Evolutionary conservation across 305 asterid genomes (phyloP), one percentile per base, ranked within the genome.

Genomic region (Petunia hybrid): DNA sequence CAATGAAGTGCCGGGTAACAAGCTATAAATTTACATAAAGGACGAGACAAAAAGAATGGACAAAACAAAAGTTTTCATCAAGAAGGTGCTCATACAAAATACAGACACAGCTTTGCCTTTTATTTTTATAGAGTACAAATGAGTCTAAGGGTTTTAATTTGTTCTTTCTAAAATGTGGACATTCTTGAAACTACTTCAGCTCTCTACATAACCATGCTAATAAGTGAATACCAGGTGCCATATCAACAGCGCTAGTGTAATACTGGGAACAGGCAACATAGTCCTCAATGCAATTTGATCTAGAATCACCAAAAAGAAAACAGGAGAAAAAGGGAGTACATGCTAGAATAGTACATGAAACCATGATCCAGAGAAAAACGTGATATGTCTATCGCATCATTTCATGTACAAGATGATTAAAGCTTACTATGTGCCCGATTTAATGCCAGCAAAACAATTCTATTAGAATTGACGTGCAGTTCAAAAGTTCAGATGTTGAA

Each of bases 101-200:
- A 73, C 51, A 51, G 35, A 51, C 35, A 73, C 51, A 51, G 35
- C 36, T 73, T 13, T 73, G 38, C 13, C 14, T 51, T 73, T 13
- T 63, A 71, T 73, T 51, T 73, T 13, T 63, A 71, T 73, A 36
- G 40, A 51, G 12, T 73, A 36, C 63, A 73, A 46, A 73, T 51
- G 46, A 12, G 8, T 73, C 78, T 73, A 7, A 31, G 35, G 51
- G 14, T 5, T 22, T 73, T 73, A 10, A 35, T 71, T 48, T 31
- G 61, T 73, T 73, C 62, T 71, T 12, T 48, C 14, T 38, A 71
- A 31, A 70, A 48, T 40, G 45, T 35, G 35, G 62, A 31, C 12
- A 51, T 10, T 35, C 45, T 6, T 35, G 62, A 71, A 73, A 73
- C 78, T 73, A 36, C 63, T 2, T 51, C 62, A 73, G 63, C 61